phyloP scores from a whole-genome alignment of 2,329 filamentous ascomycete genomes.

The Tolypocladium capitatum region DNA sequence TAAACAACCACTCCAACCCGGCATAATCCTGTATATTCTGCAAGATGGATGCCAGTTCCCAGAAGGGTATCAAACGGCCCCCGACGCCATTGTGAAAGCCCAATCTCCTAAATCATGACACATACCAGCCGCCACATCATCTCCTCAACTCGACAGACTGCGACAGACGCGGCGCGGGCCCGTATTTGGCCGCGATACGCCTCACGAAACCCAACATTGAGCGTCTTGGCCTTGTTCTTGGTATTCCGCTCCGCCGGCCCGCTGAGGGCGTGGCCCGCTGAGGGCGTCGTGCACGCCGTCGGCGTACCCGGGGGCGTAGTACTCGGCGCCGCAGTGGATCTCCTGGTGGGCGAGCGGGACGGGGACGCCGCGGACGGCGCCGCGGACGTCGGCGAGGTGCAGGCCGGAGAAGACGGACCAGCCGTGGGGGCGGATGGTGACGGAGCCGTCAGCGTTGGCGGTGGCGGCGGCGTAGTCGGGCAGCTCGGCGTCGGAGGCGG shows the following conservation, averaged over 20 bases:
- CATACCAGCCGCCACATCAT: neutral
- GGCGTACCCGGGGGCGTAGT: constrained; percentile 6
- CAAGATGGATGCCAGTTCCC: neutral
- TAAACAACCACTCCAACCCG: neutral
- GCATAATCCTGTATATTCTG: neutral
- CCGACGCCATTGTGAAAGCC: neutral
- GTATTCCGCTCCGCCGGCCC: constrained; percentile 1
- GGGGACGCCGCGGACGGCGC: constrained; percentile 5
- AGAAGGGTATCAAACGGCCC: neutral
- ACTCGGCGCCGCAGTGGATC: constrained; percentile 4
- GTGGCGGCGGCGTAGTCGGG: constrained; percentile 9
- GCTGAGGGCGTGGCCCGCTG: too few species aligned
- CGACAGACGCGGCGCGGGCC: neutral
- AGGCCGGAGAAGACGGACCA: constrained; percentile 8
- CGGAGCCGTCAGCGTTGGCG: constrained; percentile 15
- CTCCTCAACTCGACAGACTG: neutral
- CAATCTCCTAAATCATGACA: neutral
- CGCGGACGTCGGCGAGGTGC: constrained; percentile 4
- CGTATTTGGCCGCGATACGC: neutral
- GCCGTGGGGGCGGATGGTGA: constrained; percentile 5
- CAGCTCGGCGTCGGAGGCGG: constrained; percentile 1
- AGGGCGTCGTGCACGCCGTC: constrained; percentile 1
- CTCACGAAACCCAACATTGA: neutral
- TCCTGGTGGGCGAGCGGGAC: constrained; percentile 6
- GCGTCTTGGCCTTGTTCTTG: constrained; percentile 1